Percentiles rank a stretch among this genome's conserved stretches.
phyloP scores from a whole-genome alignment of 176 grass and related monocot species.

The Cymbopogon citratus region DNA sequence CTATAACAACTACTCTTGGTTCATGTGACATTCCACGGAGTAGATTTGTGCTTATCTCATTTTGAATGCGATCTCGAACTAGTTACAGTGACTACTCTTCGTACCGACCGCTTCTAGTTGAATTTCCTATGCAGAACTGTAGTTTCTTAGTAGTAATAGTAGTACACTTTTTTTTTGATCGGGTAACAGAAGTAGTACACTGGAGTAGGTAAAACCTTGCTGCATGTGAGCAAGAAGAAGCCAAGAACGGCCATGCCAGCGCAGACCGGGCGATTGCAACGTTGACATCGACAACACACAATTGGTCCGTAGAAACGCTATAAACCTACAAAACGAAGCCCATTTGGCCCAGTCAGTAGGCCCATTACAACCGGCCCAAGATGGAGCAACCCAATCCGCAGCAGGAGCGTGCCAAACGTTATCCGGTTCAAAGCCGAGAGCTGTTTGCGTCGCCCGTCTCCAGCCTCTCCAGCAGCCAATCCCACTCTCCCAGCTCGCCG shows the following conservation, averaged over 20 bases:
- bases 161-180: too few species aligned
- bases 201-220: background rate
- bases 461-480: slow-evolving; percentile 7
- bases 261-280: background rate
- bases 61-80: background rate
- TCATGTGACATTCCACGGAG: background rate
- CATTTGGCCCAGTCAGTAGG: background rate
- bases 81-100: background rate
- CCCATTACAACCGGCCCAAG: background rate
- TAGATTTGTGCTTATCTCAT: background rate
- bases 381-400: background rate
- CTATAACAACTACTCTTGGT: background rate
- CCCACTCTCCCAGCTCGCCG: background rate
- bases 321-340: background rate
- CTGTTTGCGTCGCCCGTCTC: background rate
- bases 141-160: background rate
- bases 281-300: background rate
- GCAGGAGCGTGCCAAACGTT: slow-evolving; percentile 12
- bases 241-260: background rate
- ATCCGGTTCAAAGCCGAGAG: slow-evolving; percentile 45
- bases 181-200: background rate
- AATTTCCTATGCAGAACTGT: background rate
- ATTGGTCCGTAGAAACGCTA: too few species aligned
- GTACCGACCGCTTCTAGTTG: background rate
- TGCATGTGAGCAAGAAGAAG: too few species aligned